phyloP scores from a whole-genome alignment of 1,284 basidiomycete genomes.

The Athelia sp. region DNA sequence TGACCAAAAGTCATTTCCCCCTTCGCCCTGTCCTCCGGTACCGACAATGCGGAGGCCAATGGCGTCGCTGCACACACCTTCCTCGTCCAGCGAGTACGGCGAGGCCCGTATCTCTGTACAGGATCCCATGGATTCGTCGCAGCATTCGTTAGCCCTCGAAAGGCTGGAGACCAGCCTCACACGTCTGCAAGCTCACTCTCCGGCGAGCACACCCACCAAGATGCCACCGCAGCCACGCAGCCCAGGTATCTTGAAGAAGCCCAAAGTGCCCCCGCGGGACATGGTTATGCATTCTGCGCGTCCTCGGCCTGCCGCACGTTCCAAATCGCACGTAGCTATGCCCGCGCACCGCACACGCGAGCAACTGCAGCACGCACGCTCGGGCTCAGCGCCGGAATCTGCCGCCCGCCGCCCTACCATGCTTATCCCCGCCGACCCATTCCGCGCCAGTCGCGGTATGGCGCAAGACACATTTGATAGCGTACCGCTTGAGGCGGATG shows the following conservation, averaged over 20 bases:
- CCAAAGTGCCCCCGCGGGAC: no score
- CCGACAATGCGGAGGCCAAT: not conserved
- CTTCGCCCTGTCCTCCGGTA: not conserved
- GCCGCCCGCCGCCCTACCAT: no score
- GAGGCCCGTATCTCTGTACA: not conserved
- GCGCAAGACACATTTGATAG: constrained; percentile 9
- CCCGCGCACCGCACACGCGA: no score
- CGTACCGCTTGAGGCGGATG: constrained; percentile 4
- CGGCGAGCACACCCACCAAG: no score
- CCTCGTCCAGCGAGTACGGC: not conserved
- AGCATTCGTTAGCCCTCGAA: not conserved
- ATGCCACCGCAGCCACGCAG: no score
- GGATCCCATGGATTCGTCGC: not conserved
- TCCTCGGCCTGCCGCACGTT: no score
- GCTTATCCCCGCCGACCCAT: constrained; percentile 5
- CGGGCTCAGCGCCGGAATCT: no score
- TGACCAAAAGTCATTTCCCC: not conserved
- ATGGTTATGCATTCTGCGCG: no score
- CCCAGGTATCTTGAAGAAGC: no score
- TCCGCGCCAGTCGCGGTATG: constrained; percentile 12
- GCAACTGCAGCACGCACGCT: no score
- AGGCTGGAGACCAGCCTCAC: not conserved
- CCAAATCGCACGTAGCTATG: no score
- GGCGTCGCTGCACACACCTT: not conserved
- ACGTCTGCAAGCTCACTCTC: not conserved